These are phyloP conservation scores for Sporothrix inflata DNA, from an alignment of 2,329 filamentous ascomycete species.

Conservation along the genomic window DNA sequence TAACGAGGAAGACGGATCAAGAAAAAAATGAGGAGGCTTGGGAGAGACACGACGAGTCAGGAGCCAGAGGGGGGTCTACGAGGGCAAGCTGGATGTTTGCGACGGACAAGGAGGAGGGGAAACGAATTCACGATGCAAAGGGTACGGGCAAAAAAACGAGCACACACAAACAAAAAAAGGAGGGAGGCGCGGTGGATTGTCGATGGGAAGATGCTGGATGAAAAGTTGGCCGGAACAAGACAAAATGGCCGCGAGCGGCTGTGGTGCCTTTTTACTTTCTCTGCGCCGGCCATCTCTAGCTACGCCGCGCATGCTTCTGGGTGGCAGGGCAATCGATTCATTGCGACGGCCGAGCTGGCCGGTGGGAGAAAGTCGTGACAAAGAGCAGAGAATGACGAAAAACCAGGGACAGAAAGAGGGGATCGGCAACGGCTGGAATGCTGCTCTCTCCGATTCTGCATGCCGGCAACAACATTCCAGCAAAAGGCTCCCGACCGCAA, in stretches of 20 bases:
- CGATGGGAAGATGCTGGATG: neutral
- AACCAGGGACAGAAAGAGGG: neutral
- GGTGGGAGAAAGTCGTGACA: neutral
- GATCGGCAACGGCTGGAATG: neutral
- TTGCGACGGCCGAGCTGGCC: neutral
- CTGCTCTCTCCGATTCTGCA: neutral
- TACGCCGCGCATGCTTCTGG: constrained; percentile 14
- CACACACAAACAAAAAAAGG: neutral
- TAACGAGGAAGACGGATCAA: neutral
- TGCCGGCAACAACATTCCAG: neutral
- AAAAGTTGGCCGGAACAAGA: constrained; percentile 24
- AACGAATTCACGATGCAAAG: neutral
- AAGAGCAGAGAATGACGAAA: neutral
- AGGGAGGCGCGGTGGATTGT: neutral
- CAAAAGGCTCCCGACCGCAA: neutral
- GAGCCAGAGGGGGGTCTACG: constrained; percentile 7
- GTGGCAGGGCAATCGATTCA: constrained; percentile 30
- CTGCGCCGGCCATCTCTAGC: neutral
- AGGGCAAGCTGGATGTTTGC: neutral
- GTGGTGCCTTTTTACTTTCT: neutral
- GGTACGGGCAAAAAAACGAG: neutral
- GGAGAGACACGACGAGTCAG: constrained; percentile 9
- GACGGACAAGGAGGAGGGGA: neutral
- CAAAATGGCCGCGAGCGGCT: neutral
- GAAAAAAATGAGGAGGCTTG: constrained; percentile 12